These are phyloP conservation scores for Arabis alpina DNA, from an alignment of 345 rosid genomes.

Conservation along the genomic window DNA sequence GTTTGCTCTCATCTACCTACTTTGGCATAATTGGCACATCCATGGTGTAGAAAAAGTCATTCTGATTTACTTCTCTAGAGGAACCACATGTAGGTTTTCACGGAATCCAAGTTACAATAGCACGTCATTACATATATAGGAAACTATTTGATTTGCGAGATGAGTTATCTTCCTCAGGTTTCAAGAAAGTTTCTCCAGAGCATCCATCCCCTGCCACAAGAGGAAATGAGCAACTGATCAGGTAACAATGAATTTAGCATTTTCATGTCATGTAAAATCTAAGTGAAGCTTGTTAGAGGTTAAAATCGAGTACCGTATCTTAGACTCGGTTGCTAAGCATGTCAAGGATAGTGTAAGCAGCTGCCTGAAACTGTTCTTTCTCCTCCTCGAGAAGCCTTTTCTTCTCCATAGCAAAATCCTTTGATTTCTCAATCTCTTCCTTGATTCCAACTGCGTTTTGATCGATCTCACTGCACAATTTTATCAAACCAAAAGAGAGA, in stretches of 20 bases:
- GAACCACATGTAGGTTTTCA: too few species aligned
- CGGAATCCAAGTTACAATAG: too few species aligned
- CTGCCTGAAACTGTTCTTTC: slow-evolving; percentile 78
- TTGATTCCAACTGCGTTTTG: slow-evolving; percentile 63
- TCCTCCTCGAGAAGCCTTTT: slow-evolving; percentile 73
- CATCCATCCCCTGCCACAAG: slow-evolving; percentile 16
- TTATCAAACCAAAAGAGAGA: background rate
- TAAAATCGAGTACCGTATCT: slow-evolving; percentile 6
- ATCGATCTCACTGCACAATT: slow-evolving; percentile 73
- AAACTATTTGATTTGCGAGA: too few species aligned
- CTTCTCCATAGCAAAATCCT: slow-evolving; percentile 66
- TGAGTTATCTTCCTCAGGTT: too few species aligned
- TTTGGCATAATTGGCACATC: too few species aligned
- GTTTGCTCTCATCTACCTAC: too few species aligned
- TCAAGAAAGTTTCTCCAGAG: background rate
- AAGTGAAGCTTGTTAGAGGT: slow-evolving; percentile 13
- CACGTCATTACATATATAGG: too few species aligned
- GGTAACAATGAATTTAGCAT: slow-evolving; percentile 1
- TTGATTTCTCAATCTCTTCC: slow-evolving; percentile 82
- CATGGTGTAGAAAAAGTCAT: too few species aligned
- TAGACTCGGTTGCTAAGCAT: slow-evolving; percentile 55
- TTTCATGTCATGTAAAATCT: background rate
- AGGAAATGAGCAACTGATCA: slow-evolving; percentile 14
- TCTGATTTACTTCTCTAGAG: too few species aligned
- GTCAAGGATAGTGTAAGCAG: slow-evolving; percentile 72